phyloP scores from a whole-genome alignment of 306 rosid genomes.

The Gastrolobium bilobum region DNA sequence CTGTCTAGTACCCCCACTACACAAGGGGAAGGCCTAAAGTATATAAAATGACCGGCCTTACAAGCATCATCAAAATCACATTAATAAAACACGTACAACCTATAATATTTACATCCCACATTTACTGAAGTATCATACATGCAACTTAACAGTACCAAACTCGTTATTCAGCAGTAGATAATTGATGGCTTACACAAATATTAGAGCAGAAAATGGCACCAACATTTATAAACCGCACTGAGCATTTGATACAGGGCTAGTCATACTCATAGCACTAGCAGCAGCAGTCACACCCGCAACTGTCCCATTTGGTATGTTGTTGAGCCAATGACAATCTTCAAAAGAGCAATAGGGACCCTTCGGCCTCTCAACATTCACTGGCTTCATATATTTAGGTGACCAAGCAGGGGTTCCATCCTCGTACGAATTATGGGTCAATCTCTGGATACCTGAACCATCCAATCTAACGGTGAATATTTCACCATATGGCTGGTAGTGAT shows the following conservation, averaged over 20 bases:
- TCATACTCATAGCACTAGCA: neutral
- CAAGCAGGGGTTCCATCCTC: conserved; percentile 92
- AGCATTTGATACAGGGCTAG: neutral
- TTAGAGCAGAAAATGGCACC: neutral
- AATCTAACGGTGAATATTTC: conserved; percentile 73
- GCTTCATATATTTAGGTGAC: conserved; percentile 62
- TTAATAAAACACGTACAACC: conserved; percentile 1
- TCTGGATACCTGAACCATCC: conserved; percentile 75
- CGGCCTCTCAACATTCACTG: conserved; percentile 57
- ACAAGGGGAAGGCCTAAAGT: neutral
- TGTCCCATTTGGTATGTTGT: conserved; percentile 43
- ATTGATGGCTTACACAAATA: neutral
- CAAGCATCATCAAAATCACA: conserved; percentile 9
- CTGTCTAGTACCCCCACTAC: neutral
- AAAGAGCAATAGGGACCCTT: conserved; percentile 64
- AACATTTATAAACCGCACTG: conserved; percentile 51
- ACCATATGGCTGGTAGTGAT: conserved; percentile 85
- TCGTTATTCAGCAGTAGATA: neutral
- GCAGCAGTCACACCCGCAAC: neutral
- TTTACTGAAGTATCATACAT: neutral
- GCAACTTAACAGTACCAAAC: too few relatives aligned
- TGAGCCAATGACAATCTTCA: conserved; percentile 83
- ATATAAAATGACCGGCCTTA: neutral
- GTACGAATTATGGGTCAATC: conserved; percentile 79
- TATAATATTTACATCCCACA: neutral